Evolutionary conservation across 2,329 filamentous ascomycete genomes (phyloP).

Genomic region (Colletotrichum noveboracense): DNA sequence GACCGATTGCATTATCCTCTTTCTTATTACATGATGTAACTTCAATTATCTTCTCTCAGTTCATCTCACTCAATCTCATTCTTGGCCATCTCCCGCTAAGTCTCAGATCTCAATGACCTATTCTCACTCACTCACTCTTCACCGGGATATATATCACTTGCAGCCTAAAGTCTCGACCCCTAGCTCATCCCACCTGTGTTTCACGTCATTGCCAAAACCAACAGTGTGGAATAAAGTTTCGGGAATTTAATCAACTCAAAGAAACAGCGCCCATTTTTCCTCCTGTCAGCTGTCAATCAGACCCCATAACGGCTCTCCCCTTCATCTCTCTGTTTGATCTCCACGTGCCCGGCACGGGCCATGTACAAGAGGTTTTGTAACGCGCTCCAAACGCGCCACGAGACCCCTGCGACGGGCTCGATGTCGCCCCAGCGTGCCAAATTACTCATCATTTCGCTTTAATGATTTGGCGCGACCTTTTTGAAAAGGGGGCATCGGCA

Average conservation of each 20-base stretch:
- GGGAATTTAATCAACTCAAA: not conserved
- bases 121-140: not conserved
- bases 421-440: not conserved
- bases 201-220: not conserved
- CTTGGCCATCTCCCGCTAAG: accelerated
- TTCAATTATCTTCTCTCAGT: not conserved
- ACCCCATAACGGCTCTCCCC: not conserved
- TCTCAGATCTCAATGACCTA: not conserved
- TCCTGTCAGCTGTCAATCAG: not conserved
- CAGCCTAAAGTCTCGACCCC: not conserved
- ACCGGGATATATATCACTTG: not conserved
- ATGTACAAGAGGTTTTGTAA: not conserved
- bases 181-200: not conserved
- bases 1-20: not conserved
- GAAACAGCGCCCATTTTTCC: not conserved
- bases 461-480: not conserved
- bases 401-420: not conserved
- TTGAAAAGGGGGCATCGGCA: not conserved
- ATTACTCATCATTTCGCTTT: conserved; percentile 14
- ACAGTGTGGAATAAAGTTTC: not conserved
- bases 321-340: not conserved
- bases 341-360: not conserved
- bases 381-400: not conserved
- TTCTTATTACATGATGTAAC: not conserved
- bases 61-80: not conserved